Evolutionary conservation across 495 filamentous ascomycete species (phyloP).

Genomic region (Tuber magnatum): DNA sequence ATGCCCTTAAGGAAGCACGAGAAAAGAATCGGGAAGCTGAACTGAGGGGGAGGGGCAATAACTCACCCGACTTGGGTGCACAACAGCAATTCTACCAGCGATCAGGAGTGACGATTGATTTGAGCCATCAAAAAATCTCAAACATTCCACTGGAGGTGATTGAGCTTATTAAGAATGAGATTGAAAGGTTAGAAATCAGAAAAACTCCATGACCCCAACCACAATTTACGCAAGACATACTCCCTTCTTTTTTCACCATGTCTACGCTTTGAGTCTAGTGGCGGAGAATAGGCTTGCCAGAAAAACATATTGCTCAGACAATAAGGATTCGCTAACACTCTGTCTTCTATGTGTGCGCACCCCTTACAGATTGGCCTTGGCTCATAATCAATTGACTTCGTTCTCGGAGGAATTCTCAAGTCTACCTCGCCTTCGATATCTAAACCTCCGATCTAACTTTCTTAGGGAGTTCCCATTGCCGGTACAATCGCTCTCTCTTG

Average conservation of each 20-base stretch:
- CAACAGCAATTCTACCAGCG: constrained; percentile 38
- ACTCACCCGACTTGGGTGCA: constrained; percentile 15
- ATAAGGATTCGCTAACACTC: constrained; percentile 20
- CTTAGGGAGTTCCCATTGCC: constrained; percentile 80
- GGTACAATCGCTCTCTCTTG: constrained; percentile 50
- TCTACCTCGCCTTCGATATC: constrained; percentile 80
- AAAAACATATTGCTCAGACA: neutral
- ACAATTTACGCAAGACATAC: neutral
- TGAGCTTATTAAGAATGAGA: constrained; percentile 83
- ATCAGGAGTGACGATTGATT: constrained; percentile 75
- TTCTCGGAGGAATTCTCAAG: constrained; percentile 77
- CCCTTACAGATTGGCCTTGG: constrained; percentile 65
- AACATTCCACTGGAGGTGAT: constrained; percentile 81
- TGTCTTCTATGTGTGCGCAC: constrained; percentile 9
- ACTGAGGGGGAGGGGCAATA: constrained; percentile 9
- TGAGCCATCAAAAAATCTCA: constrained; percentile 74
- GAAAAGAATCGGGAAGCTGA: constrained; percentile 23
- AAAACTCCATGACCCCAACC: neutral
- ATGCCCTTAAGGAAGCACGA: constrained; percentile 30
- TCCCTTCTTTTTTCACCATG: neutral
- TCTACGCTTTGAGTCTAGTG: neutral
- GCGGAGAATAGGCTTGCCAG: neutral
- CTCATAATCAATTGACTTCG: constrained; percentile 74
- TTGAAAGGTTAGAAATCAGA: constrained; percentile 63
- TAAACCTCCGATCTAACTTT: constrained; percentile 85